Percentiles rank a stretch among this genome's conserved stretches.
These are phyloP conservation scores for Ballota nigra DNA, from an alignment of 257 asterid species.

Conservation along the genomic window DNA sequence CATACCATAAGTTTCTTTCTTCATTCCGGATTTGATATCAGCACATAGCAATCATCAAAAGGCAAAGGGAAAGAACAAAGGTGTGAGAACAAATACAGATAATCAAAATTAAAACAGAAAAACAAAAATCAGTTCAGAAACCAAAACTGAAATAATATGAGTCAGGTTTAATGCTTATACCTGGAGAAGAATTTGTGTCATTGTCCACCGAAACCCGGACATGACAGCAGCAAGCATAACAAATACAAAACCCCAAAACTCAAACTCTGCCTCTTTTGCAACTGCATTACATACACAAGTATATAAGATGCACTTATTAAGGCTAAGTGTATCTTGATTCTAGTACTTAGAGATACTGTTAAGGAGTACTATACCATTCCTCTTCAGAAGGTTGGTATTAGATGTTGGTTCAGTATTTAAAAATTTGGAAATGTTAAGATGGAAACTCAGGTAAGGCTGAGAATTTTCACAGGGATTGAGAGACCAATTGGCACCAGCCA, in stretches of 20 bases:
- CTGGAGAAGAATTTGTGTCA: conserved; percentile 99
- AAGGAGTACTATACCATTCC: background rate
- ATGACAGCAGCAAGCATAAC: conserved; percentile 99
- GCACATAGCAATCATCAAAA: conserved; percentile 35
- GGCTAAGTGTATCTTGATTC: conserved; percentile 2
- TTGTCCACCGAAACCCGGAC: conserved; percentile 99
- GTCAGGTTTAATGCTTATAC: conserved; percentile 33
- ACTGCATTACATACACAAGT: conserved; percentile 47
- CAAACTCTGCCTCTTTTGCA: conserved; percentile 93
- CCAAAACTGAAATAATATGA: conserved; percentile 14
- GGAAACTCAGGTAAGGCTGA: background rate
- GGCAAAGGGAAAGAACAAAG: conserved; percentile 25
- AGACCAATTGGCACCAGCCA: background rate
- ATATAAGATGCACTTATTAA: background rate
- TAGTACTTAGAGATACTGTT: background rate
- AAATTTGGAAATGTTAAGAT: background rate
- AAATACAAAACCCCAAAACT: conserved; percentile 92
- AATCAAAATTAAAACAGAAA: conserved; percentile 5
- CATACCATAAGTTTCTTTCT: conserved; percentile 98
- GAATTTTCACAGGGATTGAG: background rate
- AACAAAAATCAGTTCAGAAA: conserved; percentile 9
- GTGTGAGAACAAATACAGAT: conserved; percentile 28
- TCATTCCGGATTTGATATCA: conserved; percentile 48
- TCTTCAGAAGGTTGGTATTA: background rate
- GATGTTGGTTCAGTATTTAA: background rate